These are phyloP conservation scores for Dendrostoma leiphaemia DNA, from an alignment of 2,329 filamentous ascomycete species.

Conservation along the genomic window DNA sequence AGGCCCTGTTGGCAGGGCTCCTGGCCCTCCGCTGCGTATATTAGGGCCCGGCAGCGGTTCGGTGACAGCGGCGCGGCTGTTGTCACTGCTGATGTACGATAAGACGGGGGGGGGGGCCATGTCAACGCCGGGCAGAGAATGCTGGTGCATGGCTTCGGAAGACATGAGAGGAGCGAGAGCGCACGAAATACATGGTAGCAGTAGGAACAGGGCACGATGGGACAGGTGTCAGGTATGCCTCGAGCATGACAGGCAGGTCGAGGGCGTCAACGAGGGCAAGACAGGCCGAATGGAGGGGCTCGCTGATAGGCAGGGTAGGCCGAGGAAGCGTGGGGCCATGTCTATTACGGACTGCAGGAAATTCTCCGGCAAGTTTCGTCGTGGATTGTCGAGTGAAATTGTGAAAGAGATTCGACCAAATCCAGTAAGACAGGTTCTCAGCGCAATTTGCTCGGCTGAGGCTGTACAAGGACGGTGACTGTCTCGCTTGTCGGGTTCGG, in stretches of 20 bases:
- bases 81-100: no score
- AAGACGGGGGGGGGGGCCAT: no score
- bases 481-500: slow-evolving; percentile 20
- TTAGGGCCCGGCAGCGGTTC: no score
- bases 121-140: not conserved
- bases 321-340: slow-evolving; percentile 18
- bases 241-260: slow-evolving; percentile 7
- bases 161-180: not conserved
- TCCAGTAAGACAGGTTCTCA: slow-evolving; percentile 20
- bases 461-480: slow-evolving; percentile 18
- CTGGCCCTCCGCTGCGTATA: no score
- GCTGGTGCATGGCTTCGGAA: slow-evolving; percentile 6
- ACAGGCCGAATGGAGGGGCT: slow-evolving; percentile 13
- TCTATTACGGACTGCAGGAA: slow-evolving; percentile 20
- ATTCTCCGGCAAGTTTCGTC: slow-evolving; percentile 22
- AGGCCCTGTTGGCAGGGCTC: not conserved
- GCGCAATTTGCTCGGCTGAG: slow-evolving; percentile 19
- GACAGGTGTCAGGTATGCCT: slow-evolving; percentile 11
- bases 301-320: slow-evolving; percentile 17
- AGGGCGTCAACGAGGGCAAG: slow-evolving; percentile 12
- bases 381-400: slow-evolving; percentile 16
- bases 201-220: slow-evolving; percentile 5
- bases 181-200: not conserved
- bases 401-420: slow-evolving; percentile 14
- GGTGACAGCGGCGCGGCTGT: no score